Percentiles rank a stretch among this genome's conserved stretches.
phyloP scores from a whole-genome alignment of 768 basidiomycete species.

The Lactarius indigo region DNA sequence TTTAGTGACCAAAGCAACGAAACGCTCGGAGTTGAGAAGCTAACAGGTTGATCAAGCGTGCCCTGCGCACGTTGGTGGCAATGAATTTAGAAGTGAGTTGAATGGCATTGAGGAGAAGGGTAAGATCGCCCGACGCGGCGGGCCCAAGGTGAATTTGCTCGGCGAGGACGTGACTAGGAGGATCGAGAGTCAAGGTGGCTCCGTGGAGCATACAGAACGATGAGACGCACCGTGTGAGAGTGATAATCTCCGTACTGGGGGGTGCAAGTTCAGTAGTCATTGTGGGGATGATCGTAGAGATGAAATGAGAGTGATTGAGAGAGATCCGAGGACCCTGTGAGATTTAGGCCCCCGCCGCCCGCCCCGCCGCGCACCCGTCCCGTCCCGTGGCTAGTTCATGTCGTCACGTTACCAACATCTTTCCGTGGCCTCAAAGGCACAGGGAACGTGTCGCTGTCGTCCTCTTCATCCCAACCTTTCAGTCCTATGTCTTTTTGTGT shows the following conservation, averaged over 20 bases:
- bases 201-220: constrained; percentile 7
- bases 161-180: constrained; percentile 73
- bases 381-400: background rate
- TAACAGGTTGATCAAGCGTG: constrained; percentile 94
- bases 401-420: constrained; percentile 59
- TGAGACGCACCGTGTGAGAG: constrained; percentile 74
- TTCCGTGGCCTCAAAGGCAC: constrained; percentile 68
- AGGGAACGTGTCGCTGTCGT: constrained; percentile 59
- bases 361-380: constrained; percentile 2
- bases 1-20: constrained; percentile 5
- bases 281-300: constrained; percentile 13
- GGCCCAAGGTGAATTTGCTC: constrained; percentile 82
- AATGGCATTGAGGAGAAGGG: constrained; percentile 91
- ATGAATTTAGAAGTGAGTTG: constrained; percentile 97
- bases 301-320: constrained; percentile 16
- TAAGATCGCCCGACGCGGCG: constrained; percentile 88
- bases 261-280: constrained; percentile 51
- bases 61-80: constrained; percentile 95
- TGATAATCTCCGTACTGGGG: constrained; percentile 85
- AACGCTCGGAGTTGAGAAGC: constrained; percentile 31
- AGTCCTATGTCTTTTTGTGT: background rate
- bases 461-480: constrained; percentile 49
- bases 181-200: constrained; percentile 5
- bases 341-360: background rate
- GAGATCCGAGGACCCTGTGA: constrained; percentile 15